Percentiles rank a stretch among this genome's conserved stretches.
Conservation (phyloP, 1,284 basidiomycete genomes). For the Rhodotorula sp. region DNA sequence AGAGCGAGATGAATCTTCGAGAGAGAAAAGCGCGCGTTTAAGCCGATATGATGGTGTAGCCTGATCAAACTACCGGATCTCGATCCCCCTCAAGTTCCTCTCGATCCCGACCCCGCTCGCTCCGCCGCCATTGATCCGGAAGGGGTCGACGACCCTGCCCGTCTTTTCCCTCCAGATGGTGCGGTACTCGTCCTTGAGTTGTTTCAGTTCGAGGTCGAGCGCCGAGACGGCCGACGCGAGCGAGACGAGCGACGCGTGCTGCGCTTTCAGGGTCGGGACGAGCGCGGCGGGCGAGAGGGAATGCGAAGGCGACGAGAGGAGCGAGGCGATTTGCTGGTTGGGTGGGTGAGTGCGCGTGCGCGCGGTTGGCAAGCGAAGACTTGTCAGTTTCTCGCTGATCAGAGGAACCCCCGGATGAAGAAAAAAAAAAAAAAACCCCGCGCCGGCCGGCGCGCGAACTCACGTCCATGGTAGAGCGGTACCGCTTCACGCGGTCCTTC, state of each 20-base stretch:
- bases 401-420: too few relatives aligned
- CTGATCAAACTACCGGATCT: conserved; percentile 9
- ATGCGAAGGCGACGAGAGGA: conserved; percentile 11
- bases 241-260: conserved; percentile 41
- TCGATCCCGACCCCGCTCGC: conserved; percentile 5
- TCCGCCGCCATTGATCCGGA: conserved; percentile 12
- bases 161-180: conserved; percentile 43
- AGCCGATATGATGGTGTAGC: too few relatives aligned
- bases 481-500: conserved; percentile 67
- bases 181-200: conserved; percentile 43
- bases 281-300: conserved; percentile 29
- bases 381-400: too few relatives aligned
- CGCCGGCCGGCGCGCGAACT: too few relatives aligned
- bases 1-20: too few relatives aligned
- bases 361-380: too few relatives aligned
- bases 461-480: conserved; percentile 74
- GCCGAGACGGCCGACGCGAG: conserved; percentile 41
- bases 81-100: conserved; percentile 16
- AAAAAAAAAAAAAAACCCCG: too few relatives aligned
- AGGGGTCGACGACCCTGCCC: conserved; percentile 41
- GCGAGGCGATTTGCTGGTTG: conserved; percentile 23
- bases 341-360: neutral
- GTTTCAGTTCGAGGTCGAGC: conserved; percentile 37
- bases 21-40: too few relatives aligned
- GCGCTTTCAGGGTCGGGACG: conserved; percentile 41